Evolutionary conservation across 2,329 filamentous ascomycete genomes (phyloP).

Genomic region (Onygenales sp.): DNA sequence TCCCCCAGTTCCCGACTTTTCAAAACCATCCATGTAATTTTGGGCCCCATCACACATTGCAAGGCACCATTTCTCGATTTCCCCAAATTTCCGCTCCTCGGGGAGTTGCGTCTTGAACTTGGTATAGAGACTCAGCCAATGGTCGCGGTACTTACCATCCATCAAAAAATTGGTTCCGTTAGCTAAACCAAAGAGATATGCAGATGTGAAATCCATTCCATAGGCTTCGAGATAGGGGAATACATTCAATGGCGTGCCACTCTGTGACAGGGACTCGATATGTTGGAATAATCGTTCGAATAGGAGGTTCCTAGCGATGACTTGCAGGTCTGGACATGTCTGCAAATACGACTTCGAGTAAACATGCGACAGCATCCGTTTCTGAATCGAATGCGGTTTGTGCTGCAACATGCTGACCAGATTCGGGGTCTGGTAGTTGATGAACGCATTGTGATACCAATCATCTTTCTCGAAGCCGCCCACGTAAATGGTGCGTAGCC

Average conservation of each 20-base stretch:
- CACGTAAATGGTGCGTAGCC: conserved; percentile 57
- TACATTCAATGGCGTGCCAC: conserved; percentile 40
- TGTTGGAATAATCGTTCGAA: conserved; percentile 53
- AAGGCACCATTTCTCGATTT: neutral
- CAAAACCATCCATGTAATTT: neutral
- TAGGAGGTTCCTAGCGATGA: conserved; percentile 51
- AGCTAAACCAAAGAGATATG: conserved; percentile 60
- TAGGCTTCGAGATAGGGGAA: conserved; percentile 56
- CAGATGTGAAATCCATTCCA: conserved; percentile 68
- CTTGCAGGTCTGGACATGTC: conserved; percentile 47
- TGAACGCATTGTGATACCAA: conserved; percentile 62
- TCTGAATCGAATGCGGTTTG: conserved; percentile 57
- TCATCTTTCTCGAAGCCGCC: conserved; percentile 64
- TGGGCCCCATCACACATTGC: neutral
- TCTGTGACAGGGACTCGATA: conserved; percentile 28
- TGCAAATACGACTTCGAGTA: conserved; percentile 71
- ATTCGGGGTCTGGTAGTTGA: neutral
- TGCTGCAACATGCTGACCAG: conserved; percentile 24
- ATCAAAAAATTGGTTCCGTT: conserved; percentile 54
- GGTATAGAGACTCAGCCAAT: neutral
- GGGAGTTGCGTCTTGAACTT: neutral
- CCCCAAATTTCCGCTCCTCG: neutral
- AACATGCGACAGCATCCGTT: conserved; percentile 67
- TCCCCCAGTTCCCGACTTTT: neutral
- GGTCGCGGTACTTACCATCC: conserved; percentile 29